A percentile compares a stretch with the other conserved stretches of the same genome.
These are phyloP conservation scores for Arthrinium phaeospermum DNA, from an alignment of 2,329 filamentous ascomycete species.

Conservation along the genomic window DNA sequence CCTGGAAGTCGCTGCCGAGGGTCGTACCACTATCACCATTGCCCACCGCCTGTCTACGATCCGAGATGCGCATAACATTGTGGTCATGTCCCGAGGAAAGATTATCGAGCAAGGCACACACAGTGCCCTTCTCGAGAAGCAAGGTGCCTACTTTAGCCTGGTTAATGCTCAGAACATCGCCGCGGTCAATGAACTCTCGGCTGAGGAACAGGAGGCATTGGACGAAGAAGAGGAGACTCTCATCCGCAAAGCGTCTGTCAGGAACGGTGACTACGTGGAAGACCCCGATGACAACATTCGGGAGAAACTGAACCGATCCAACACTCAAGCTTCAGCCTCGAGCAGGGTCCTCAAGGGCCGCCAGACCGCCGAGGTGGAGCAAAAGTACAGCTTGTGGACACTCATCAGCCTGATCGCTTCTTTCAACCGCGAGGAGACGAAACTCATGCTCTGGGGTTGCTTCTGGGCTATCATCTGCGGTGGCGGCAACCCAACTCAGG, in stretches of 20 bases:
- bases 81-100: conserved; percentile 84
- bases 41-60: conserved; percentile 96
- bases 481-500: conserved; percentile 76
- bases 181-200: conserved; percentile 58
- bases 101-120: conserved; percentile 94
- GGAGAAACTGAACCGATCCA: conserved; percentile 60
- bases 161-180: conserved; percentile 88
- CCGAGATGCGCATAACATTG: conserved; percentile 91
- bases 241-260: conserved; percentile 52
- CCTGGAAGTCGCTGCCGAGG: conserved; percentile 82
- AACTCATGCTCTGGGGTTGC: conserved; percentile 75
- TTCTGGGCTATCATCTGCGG: conserved; percentile 78
- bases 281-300: conserved; percentile 69
- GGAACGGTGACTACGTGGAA: conserved; percentile 47
- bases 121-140: conserved; percentile 72
- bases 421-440: conserved; percentile 78
- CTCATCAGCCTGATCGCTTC: conserved; percentile 79
- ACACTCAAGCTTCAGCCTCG: conserved; percentile 66
- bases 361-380: conserved; percentile 50
- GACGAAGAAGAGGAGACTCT: conserved; percentile 58
- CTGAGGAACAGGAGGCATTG: conserved; percentile 56
- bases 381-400: conserved; percentile 73
- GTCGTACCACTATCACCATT: conserved; percentile 93
- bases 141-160: conserved; percentile 80
- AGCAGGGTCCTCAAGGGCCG: conserved; percentile 70